A percentile compares a stretch with the other conserved stretches of the same genome.
phyloP scores from a whole-genome alignment of 257 asterid species.

The Knoxia roxburghii region DNA sequence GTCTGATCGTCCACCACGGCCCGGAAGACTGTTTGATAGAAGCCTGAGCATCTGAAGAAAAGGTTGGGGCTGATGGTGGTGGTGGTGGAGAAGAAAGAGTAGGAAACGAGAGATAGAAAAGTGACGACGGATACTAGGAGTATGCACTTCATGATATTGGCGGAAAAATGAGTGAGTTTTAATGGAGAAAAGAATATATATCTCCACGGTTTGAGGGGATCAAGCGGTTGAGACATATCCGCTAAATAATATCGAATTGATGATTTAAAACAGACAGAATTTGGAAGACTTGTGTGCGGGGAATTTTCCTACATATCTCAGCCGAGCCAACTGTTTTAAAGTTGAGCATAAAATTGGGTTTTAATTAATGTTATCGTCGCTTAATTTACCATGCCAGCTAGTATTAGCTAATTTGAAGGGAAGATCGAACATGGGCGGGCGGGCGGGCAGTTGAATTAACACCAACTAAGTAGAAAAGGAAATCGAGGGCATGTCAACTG shows the following conservation, averaged over 20 bases:
- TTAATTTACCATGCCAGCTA: too few relatives aligned
- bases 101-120: slow-evolving; percentile 32
- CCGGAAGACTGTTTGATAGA: not conserved
- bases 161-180: slow-evolving; percentile 13
- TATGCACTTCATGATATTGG: slow-evolving; percentile 39
- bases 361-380: too few relatives aligned
- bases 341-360: too few relatives aligned
- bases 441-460: too few relatives aligned
- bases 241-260: not conserved
- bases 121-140: slow-evolving; percentile 33
- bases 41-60: slow-evolving; percentile 28
- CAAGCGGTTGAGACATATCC: slow-evolving; percentile 21
- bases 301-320: too few relatives aligned
- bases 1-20: slow-evolving; percentile 7
- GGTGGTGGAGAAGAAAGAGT: slow-evolving; percentile 35
- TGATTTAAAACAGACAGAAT: too few relatives aligned
- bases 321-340: too few relatives aligned
- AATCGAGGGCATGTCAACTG: not conserved
- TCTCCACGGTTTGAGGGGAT: slow-evolving; percentile 29
- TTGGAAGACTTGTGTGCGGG: too few relatives aligned
- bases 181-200: slow-evolving; percentile 6
- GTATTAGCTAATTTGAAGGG: too few relatives aligned
- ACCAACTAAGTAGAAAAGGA: not conserved
- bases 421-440: too few relatives aligned
- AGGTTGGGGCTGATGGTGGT: slow-evolving; percentile 5